Percentiles rank a stretch among this genome's conserved stretches.
Conservation (phyloP, 2,329 filamentous ascomycete species). For the Colletotrichum sidae region DNA sequence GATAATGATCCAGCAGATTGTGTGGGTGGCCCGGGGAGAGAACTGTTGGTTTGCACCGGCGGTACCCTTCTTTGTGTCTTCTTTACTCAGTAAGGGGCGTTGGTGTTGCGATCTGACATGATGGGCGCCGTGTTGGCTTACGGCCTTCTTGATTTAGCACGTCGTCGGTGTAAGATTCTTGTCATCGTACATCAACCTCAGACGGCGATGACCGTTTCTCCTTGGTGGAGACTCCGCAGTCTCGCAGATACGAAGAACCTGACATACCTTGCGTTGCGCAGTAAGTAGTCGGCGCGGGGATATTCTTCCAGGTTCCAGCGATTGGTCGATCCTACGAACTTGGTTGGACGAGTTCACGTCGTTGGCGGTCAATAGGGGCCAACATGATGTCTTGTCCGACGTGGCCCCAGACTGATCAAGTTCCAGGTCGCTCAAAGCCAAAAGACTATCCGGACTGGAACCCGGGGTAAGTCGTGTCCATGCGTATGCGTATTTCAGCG, state of each 20-base stretch:
- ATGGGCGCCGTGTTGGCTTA: too few species aligned
- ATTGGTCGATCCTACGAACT: constrained; percentile 10
- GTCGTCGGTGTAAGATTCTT: too few species aligned
- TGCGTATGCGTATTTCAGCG: too few species aligned
- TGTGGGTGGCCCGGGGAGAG: constrained; percentile 26
- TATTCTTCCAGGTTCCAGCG: constrained; percentile 13
- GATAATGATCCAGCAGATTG: constrained; percentile 1
- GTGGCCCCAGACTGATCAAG: constrained; percentile 6
- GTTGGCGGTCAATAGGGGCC: background rate
- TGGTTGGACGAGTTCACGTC: background rate
- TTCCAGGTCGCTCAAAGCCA: constrained; percentile 16
- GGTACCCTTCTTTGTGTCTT: constrained; percentile 6
- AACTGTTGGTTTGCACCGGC: background rate
- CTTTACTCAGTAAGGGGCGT: background rate
- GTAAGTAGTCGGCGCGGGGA: background rate
- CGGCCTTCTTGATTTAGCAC: too few species aligned
- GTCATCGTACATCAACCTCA: too few species aligned
- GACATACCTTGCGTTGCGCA: background rate
- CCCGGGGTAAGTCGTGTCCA: too few species aligned
- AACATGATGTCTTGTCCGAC: background rate
- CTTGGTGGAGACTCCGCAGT: too few species aligned
- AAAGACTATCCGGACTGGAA: background rate
- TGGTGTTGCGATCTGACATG: background rate
- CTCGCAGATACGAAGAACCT: background rate
- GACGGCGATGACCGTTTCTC: too few species aligned